Evolutionary conservation across 176 grass and related monocot species (phyloP).

Genomic region (Eragrostis nindensis): DNA sequence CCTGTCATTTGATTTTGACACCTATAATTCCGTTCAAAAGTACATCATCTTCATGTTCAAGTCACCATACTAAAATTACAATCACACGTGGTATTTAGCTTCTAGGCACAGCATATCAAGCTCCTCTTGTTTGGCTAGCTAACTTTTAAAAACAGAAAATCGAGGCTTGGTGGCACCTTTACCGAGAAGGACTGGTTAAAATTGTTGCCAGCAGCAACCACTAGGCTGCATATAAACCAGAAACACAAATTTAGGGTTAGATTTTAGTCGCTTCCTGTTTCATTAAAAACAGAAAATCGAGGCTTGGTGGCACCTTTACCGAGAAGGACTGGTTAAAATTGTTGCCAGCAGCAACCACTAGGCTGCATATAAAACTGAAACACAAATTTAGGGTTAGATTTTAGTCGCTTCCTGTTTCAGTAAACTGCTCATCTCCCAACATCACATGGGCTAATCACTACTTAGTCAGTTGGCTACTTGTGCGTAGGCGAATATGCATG

Average conservation of each 20-base stretch:
- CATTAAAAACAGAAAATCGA: neutral
- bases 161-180: conserved; percentile 17
- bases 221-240: conserved; percentile 11
- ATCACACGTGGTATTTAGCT: conserved; percentile 18
- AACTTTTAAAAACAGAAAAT: conserved; percentile 15
- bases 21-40: no score
- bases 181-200: conserved; percentile 13
- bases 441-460: conserved; percentile 49
- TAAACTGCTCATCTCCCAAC: conserved; percentile 33
- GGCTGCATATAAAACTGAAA: conserved; percentile 15
- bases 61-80: neutral
- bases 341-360: neutral
- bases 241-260: conserved; percentile 27
- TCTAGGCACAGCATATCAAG: neutral
- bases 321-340: no score
- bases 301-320: no score
- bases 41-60: neutral
- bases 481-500: conserved; percentile 36
- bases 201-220: neutral
- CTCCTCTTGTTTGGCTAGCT: neutral
- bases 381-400: conserved; percentile 39
- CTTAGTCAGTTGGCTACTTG: conserved; percentile 27
- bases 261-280: conserved; percentile 21
- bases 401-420: conserved; percentile 7
- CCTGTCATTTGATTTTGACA: conserved; percentile 22